Base-by-base conservation (phyloP, 1,284 basidiomycete species). In the Ganoderma sinense region DNA sequence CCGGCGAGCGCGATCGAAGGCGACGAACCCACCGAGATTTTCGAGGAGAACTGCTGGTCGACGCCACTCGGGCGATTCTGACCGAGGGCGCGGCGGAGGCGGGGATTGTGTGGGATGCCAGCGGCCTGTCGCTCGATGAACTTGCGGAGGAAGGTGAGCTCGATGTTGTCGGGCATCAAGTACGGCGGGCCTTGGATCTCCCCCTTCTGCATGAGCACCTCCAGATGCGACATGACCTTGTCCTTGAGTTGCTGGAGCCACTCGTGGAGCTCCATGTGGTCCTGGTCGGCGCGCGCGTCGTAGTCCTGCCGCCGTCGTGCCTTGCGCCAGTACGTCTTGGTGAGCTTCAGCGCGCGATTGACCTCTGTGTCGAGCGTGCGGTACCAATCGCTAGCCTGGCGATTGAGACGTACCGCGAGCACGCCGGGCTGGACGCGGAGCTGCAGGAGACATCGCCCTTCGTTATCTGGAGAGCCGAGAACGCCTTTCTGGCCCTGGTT, bases 191-290 rank as follows among this genome's bases (percentile, higher is more conserved):
- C 92, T 76, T 90, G 90, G 48, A 94, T 94, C 74, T 94, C 92
- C 74, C 92, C 92, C 77, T 93, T 93, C 78, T 94, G 92, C 89
- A 94, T 93, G 74, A 94, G 87, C 1, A 94, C 83, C 77, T 94
- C 92, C 59, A 94, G 85, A 79, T 94, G 92, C 59, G 91, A 91
- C 92, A 94, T 94, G 64, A 91, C 92, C 80, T 94, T 94, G 81
- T 94, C 92, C 79, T 94, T 94, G 73, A 94, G 84, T 79, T 94
- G 92, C 77, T 94, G 92, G 1, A 94, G 82, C 92, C 92, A 94
- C 78, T 94, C 92, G 75, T 94, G 92, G 31, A 94, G 81, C 77
- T 94, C 92, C 92, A 94, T 94, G 75, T 94, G 92, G 77, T 94
- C 92, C 79, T 94, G 92, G 83, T 94, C 92, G 1, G 92, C 92